These are phyloP conservation scores for Juglanconis sp. DNA, from an alignment of 2,329 filamentous ascomycete species.

Conservation along the genomic window DNA sequence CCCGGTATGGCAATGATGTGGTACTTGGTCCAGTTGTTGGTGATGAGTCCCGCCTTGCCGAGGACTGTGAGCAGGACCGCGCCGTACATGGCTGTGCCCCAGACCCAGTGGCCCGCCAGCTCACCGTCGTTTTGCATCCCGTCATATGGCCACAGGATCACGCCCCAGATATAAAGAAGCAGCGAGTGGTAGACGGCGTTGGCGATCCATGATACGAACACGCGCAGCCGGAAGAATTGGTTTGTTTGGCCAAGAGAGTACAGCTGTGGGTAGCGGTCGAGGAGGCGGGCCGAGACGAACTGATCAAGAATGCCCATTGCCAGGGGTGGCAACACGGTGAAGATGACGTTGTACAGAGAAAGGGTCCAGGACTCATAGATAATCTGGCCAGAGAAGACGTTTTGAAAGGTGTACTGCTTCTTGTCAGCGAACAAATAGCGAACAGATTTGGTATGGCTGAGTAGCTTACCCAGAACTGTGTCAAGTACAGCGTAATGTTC, in stretches of 20 bases:
- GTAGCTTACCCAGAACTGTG: slow-evolving; percentile 87
- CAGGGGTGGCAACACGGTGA: slow-evolving; percentile 89
- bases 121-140: slow-evolving; percentile 75
- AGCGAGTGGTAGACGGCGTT: slow-evolving; percentile 97
- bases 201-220: slow-evolving; percentile 87
- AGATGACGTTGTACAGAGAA: slow-evolving; percentile 99
- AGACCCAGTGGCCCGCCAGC: slow-evolving; percentile 92
- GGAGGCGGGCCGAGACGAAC: slow-evolving; percentile 87
- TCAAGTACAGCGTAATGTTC: slow-evolving; percentile 98
- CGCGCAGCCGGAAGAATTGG: slow-evolving; percentile 87
- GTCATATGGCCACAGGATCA: slow-evolving; percentile 80
- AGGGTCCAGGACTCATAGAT: slow-evolving; percentile 99
- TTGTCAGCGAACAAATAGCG: slow-evolving; percentile 25
- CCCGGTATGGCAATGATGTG: slow-evolving; percentile 93
- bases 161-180: slow-evolving; percentile 80
- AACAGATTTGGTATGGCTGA: background rate
- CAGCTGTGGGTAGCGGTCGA: slow-evolving; percentile 94
- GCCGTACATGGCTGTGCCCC: slow-evolving; percentile 93
- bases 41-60: slow-evolving; percentile 90
- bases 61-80: slow-evolving; percentile 90
- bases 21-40: slow-evolving; percentile 99
- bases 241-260: slow-evolving; percentile 93
- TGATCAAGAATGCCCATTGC: slow-evolving; percentile 96
- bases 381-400: slow-evolving; percentile 94
- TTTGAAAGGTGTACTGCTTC: slow-evolving; percentile 87